Base-by-base conservation (phyloP, 2,329 filamentous ascomycete genomes). In the Ceratocystis diversiconidia region DNA sequence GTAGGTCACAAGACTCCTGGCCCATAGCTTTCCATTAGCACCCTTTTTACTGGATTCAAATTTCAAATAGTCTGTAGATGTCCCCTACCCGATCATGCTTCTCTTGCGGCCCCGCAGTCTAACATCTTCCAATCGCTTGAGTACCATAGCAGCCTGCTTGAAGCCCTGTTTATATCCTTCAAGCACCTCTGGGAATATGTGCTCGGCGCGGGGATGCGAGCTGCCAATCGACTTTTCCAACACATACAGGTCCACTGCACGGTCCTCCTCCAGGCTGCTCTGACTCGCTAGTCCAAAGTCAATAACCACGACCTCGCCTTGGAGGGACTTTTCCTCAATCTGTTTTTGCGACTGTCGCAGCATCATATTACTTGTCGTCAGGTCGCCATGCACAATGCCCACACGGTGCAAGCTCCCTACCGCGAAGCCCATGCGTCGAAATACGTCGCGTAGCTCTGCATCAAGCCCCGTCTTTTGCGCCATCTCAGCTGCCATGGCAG, bases 351-450 rank as follows among this genome's bases (percentile, higher is more conserved):
- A 79, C 46, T 65, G 61, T 68, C 83, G 74, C 70, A 97, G 73
- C 87, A 99, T 96, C 77, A 99, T 81, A 76, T 99, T 99, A 76
- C 92, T 96, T 69, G 92, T 99, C 68, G 94, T 99, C 76, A 99
- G 76, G 77, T 99, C 94, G 50, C 94, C 94, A 77, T 99, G 94
- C 67, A 96, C 85, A 65, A 97, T 83, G 17, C 92, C 92, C n/a
- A 85, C 81, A 65, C 81, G 82, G 78, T 99, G 94, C 79, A 99
- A 78, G 65, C 75, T 80, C 6, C 88, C 91, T 17, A 96, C 82
- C 1, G 86, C 85, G 4, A 74, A 72, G 0, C 90, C 92, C 67
- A 96, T 85, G 69, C 82, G 79, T 60, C 79, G 76, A 83, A 96
- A 85, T 68, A 96, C 76, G 12, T 73, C 78, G 59, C 80, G 77